Evolutionary conservation across 73 alveolate species (phyloP).

Genomic region (Durusdinium trenchii): DNA sequence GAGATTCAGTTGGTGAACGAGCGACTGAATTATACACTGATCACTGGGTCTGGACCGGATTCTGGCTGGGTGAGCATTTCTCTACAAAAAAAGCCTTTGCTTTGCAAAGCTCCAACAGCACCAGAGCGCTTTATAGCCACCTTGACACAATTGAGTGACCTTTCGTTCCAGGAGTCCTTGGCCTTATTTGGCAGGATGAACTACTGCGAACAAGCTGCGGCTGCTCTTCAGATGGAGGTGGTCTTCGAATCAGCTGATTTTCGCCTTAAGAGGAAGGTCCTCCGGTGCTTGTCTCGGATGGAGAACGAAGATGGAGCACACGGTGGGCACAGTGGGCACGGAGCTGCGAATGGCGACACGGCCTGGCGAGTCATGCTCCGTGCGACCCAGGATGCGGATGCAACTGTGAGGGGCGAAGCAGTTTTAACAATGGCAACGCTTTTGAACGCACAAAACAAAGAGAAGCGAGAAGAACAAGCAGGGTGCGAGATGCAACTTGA

Average conservation of each 20-base stretch:
- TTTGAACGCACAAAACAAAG: too few relatives aligned
- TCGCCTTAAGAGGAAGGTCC: slow-evolving; percentile 30
- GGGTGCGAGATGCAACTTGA: neutral
- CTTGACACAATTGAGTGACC: neutral
- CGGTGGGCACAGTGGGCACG: neutral
- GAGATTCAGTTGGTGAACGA: neutral
- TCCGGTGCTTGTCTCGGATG: neutral
- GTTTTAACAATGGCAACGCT: slow-evolving; percentile 2
- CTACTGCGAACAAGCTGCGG: neutral
- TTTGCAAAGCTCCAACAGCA: neutral
- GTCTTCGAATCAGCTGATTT: slow-evolving; percentile 6
- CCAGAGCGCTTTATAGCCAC: neutral
- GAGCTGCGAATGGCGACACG: neutral
- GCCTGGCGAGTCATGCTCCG: neutral
- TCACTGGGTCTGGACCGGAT: neutral
- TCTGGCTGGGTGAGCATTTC: slow-evolving; percentile 63
- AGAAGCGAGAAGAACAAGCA: too few relatives aligned
- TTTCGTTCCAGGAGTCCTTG: neutral
- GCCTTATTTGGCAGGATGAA: neutral
- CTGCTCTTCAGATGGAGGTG: neutral
- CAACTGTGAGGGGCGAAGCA: slow-evolving; percentile 53
- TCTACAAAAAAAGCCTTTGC: neutral
- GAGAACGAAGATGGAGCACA: neutral
- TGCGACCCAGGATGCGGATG: neutral
- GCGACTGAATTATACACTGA: slow-evolving; percentile 9